Conservation (phyloP, 441 rosid genomes). For the Erodium chrysanthum region DNA sequence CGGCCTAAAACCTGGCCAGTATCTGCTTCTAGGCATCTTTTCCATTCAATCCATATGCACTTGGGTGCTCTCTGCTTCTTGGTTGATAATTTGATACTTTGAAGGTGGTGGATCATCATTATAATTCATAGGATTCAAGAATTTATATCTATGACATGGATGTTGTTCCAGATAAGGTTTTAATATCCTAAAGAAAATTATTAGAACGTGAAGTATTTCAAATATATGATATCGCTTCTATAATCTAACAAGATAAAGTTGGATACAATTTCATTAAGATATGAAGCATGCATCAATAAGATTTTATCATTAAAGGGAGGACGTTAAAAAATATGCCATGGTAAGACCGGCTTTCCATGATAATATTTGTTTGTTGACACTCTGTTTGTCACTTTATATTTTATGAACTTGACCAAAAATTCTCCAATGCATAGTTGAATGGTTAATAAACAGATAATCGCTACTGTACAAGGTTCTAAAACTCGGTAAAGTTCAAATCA, state of each 20-base stretch:
- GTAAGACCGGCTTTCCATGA: background rate
- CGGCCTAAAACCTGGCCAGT: background rate
- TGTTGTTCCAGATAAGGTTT: background rate
- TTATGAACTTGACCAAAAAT: background rate
- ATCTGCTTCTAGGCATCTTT: background rate
- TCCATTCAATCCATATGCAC: constrained; percentile 1
- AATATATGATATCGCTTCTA: background rate
- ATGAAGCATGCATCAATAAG: background rate
- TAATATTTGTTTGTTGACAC: background rate
- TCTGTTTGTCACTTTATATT: background rate
- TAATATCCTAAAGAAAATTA: background rate
- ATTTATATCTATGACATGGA: background rate
- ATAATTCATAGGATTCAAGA: background rate
- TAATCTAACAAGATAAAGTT: background rate
- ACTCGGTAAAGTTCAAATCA: no score
- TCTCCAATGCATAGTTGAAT: constrained; percentile 3
- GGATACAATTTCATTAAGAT: background rate
- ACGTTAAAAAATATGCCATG: background rate
- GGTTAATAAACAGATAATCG: background rate
- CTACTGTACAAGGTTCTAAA: background rate
- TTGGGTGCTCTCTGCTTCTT: background rate
- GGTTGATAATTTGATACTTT: background rate
- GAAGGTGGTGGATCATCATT: background rate
- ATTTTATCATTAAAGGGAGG: background rate
- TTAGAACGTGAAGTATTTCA: background rate